phyloP scores from a whole-genome alignment of 2,329 filamentous ascomycete genomes.

The Arthrobotrys sphaeroides region DNA sequence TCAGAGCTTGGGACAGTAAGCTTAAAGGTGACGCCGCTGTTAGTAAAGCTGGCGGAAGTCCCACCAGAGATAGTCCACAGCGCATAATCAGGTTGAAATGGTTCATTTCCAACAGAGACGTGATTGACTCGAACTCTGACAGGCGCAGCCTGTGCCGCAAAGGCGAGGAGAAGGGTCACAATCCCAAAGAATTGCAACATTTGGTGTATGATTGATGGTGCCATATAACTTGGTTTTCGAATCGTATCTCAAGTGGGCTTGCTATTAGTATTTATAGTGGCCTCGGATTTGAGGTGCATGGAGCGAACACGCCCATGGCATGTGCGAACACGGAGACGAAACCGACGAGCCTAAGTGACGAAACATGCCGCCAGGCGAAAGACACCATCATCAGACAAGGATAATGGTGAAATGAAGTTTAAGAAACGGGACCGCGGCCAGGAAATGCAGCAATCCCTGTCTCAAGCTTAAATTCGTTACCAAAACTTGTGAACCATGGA shows the following conservation, averaged over 20 bases:
- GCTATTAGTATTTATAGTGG: too few relatives aligned
- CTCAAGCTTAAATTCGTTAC: background rate
- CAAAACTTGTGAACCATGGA: constrained; percentile 10
- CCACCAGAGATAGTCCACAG: constrained; percentile 24
- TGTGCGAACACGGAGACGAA: constrained; percentile 3
- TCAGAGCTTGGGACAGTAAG: constrained; percentile 39
- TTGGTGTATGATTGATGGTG: background rate
- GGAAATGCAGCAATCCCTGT: background rate
- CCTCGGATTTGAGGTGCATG: too few relatives aligned
- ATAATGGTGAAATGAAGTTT: background rate
- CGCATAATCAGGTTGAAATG: background rate
- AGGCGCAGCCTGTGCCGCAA: constrained; percentile 6
- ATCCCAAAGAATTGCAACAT: constrained; percentile 11
- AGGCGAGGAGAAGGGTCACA: background rate
- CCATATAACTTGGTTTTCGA: background rate
- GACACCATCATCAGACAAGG: too few relatives aligned
- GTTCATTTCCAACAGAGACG: constrained; percentile 8
- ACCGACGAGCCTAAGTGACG: constrained; percentile 21
- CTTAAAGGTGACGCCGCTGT: constrained; percentile 1
- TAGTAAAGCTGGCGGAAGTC: background rate
- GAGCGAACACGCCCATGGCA: too few relatives aligned
- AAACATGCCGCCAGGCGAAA: too few relatives aligned
- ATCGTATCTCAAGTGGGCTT: too few relatives aligned
- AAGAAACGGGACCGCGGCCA: background rate
- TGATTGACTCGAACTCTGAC: constrained; percentile 15